These are phyloP conservation scores for Paramyrothecium roridum DNA, from an alignment of 2,329 filamentous ascomycete genomes.

Conservation along the genomic window DNA sequence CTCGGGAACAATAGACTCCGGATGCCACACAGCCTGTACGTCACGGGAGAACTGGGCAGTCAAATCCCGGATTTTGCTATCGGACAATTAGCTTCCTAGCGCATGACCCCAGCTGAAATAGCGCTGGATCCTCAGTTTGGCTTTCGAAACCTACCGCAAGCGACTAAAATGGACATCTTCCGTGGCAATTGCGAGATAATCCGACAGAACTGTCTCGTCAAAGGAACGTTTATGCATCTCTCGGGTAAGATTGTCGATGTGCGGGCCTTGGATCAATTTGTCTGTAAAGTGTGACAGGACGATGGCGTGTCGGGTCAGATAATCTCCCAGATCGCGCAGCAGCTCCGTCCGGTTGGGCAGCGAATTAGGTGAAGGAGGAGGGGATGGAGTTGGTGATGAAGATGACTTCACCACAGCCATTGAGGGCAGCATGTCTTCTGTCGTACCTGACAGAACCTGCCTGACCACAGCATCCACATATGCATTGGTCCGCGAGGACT, in stretches of 20 bases:
- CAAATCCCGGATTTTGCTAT: slow-evolving; percentile 30
- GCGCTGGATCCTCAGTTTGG: neutral
- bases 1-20: slow-evolving; percentile 10
- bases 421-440: slow-evolving; percentile 18
- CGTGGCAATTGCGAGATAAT: slow-evolving; percentile 21
- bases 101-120: neutral
- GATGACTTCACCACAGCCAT: slow-evolving; percentile 6
- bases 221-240: slow-evolving; percentile 23
- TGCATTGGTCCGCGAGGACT: neutral
- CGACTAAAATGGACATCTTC: slow-evolving; percentile 29
- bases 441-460: slow-evolving; percentile 20
- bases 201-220: slow-evolving; percentile 18
- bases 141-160: slow-evolving; percentile 24
- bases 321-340: slow-evolving; percentile 31
- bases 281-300: slow-evolving; percentile 30
- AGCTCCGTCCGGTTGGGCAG: slow-evolving; percentile 10
- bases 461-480: slow-evolving; percentile 23
- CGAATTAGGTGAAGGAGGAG: slow-evolving; percentile 4
- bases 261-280: slow-evolving; percentile 26
- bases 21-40: slow-evolving; percentile 27
- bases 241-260: slow-evolving; percentile 23
- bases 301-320: slow-evolving; percentile 27
- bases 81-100: neutral
- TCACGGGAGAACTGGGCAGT: slow-evolving; percentile 29
- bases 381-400: slow-evolving; percentile 7